A percentile compares a stretch with the other conserved stretches of the same genome.
Conservation (phyloP, 495 filamentous ascomycete species). For the Hypoxylon cercidicola region DNA sequence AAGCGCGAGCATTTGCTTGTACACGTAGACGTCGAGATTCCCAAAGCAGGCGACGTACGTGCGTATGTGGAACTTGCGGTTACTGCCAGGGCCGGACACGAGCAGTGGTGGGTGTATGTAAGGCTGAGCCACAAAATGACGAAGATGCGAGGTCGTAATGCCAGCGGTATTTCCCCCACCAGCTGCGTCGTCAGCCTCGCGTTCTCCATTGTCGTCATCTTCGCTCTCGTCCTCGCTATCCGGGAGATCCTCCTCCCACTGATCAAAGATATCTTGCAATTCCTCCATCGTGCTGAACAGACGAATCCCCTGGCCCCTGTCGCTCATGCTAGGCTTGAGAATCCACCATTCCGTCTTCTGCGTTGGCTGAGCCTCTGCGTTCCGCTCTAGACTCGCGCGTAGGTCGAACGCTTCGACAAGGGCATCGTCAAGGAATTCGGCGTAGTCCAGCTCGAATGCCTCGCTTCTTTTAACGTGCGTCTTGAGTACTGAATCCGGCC, state of each 20-base stretch:
- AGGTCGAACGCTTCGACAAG: slow-evolving; percentile 89
- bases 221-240: slow-evolving; percentile 72
- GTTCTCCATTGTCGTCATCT: slow-evolving; percentile 46
- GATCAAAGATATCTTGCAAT: slow-evolving; percentile 84
- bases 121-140: slow-evolving; percentile 95
- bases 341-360: slow-evolving; percentile 92
- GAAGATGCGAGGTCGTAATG: slow-evolving; percentile 87
- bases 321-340: slow-evolving; percentile 96
- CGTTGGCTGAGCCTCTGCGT: slow-evolving; percentile 53
- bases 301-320: slow-evolving; percentile 90
- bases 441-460: slow-evolving; percentile 93
- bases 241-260: slow-evolving; percentile 73
- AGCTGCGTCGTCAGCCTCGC: slow-evolving; percentile 34
- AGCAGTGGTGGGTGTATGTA: slow-evolving; percentile 93
- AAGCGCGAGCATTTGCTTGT: slow-evolving; percentile 88
- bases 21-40: slow-evolving; percentile 83
- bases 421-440: slow-evolving; percentile 95
- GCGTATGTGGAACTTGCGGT: slow-evolving; percentile 92
- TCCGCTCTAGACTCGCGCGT: slow-evolving; percentile 75
- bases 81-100: slow-evolving; percentile 66
- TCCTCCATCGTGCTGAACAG: slow-evolving; percentile 86
- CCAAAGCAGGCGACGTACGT: slow-evolving; percentile 88
- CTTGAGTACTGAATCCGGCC: slow-evolving; percentile 74
- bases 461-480: slow-evolving; percentile 77
- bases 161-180: slow-evolving; percentile 41